These are phyloP conservation scores for Acanthamoeba royreba DNA, from an alignment of 208 protist species.

Conservation along the genomic window DNA sequence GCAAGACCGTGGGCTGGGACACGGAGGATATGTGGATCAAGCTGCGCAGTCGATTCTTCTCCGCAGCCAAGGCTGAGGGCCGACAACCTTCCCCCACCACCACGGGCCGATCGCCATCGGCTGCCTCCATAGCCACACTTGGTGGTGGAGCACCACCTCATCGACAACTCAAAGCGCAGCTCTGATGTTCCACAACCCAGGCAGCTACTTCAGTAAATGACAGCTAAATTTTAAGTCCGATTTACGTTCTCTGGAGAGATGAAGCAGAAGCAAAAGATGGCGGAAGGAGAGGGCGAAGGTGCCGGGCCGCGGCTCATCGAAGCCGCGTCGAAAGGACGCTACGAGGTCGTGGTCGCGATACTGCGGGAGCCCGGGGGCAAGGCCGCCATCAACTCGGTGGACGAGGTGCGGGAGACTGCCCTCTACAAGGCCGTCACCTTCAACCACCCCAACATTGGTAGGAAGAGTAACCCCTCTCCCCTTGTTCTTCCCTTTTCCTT, in stretches of 20 bases:
- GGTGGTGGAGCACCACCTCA: too few relatives aligned
- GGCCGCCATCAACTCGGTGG: not conserved
- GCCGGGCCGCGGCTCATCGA: not conserved
- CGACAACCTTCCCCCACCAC: not conserved
- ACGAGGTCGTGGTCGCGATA: not conserved
- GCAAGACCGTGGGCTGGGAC: conserved; percentile 55
- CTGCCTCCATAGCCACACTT: too few relatives aligned
- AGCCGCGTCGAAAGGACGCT: not conserved
- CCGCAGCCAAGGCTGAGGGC: not conserved
- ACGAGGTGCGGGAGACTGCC: not conserved
- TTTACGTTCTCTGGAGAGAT: too few relatives aligned
- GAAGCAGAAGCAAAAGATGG: too few relatives aligned
- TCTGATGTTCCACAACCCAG: too few relatives aligned
- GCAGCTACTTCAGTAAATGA: too few relatives aligned
- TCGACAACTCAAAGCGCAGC: not conserved
- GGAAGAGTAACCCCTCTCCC: not conserved
- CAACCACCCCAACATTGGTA: not conserved
- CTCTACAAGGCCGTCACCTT: not conserved
- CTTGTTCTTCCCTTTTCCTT: not conserved
- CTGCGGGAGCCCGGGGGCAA: not conserved
- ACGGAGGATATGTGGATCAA: conserved; percentile 52
- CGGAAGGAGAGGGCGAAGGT: too few relatives aligned
- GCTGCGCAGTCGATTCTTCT: not conserved
- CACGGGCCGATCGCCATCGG: not conserved
- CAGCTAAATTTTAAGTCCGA: too few relatives aligned